Percentiles rank a stretch among this genome's conserved stretches.
These are phyloP conservation scores for Epichloe uncinata DNA, from an alignment of 2,329 filamentous ascomycete genomes.

Conservation along the genomic window DNA sequence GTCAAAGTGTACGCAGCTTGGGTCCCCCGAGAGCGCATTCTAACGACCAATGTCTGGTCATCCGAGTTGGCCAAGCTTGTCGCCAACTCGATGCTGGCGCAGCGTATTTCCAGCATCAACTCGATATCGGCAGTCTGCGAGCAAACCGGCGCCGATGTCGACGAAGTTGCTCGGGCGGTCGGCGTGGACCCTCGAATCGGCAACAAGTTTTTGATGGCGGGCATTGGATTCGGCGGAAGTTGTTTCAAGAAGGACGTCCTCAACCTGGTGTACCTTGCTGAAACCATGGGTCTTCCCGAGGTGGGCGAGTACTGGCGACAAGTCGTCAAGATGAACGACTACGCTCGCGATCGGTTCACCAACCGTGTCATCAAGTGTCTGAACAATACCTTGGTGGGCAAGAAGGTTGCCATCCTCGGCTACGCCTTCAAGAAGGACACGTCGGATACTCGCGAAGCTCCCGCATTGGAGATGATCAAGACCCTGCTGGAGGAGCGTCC, in stretches of 20 bases:
- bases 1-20: slow-evolving; percentile 56
- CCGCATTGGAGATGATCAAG: slow-evolving; percentile 54
- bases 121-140: slow-evolving; percentile 71
- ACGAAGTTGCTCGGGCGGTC: slow-evolving; percentile 54
- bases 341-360: slow-evolving; percentile 56
- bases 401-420: slow-evolving; percentile 60
- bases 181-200: slow-evolving; percentile 63
- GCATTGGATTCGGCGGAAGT: slow-evolving; percentile 65
- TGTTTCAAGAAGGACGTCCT: slow-evolving; percentile 76
- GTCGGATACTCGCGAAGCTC: slow-evolving; percentile 58
- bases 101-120: slow-evolving; percentile 72
- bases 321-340: slow-evolving; percentile 66
- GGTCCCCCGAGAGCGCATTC: slow-evolving; percentile 55
- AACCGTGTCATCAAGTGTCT: slow-evolving; percentile 51
- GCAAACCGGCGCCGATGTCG: slow-evolving; percentile 60
- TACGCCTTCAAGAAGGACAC: slow-evolving; percentile 76
- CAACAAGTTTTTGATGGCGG: slow-evolving; percentile 57
- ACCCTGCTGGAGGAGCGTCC: slow-evolving; percentile 51
- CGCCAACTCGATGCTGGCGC: slow-evolving; percentile 68
- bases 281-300: slow-evolving; percentile 54
- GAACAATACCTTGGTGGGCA: slow-evolving; percentile 54
- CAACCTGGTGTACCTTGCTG: slow-evolving; percentile 59
- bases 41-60: slow-evolving; percentile 63
- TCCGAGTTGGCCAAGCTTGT: slow-evolving; percentile 69
- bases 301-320: slow-evolving; percentile 64